Base-by-base conservation (phyloP, 306 rosid genomes). In the Elaeagnus macrophylla region DNA sequence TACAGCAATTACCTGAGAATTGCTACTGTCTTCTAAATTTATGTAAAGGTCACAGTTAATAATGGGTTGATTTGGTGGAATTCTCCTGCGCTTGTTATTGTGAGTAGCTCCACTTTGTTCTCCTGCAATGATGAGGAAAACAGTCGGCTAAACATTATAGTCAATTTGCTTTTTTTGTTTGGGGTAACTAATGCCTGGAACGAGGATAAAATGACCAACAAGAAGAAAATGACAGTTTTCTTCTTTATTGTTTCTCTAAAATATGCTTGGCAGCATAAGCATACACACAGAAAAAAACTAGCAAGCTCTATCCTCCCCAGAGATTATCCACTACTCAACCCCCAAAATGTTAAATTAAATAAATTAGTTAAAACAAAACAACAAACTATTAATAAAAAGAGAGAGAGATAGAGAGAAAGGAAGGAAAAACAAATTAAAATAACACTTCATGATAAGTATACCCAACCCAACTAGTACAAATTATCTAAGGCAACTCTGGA, bases 41-140 rank as follows among this genome's bases (percentile, higher is more conserved):
- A 72, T 54, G 64, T 72, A 64, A 14, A 6, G 39, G 36, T 72
- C 77, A 72, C 77, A 72, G 37, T 72, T 72, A 56, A 59, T 14
- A 72, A 72, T 63, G 48, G 77, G 67, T 55, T 72, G 67, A 55
- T 53, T 65, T 60, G 63, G 59, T 61, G 54, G 12, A 57, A 57
- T 19, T 52, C 70, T 49, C 56, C 67, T 72, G 15, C 72, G 72
- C 65, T 72, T 72, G 67, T 49, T 49, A 25, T 81, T 85, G 64
- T 57, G 63, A 67, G 60, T 43, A 48, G 48, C 62, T 73, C 74
- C 67, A 49, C 14, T 54, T 58, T 57, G 64, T 17, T 85, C 88
- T 55, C 75, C 97, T 83, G 79, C 75, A 70, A 69, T 40, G 54
- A 64, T 40, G 67, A 72, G 35, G n/a, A 52, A 66, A 44, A 50